Base-by-base conservation (phyloP, 1,284 basidiomycete genomes). In the Mycocalia duriaeana region DNA sequence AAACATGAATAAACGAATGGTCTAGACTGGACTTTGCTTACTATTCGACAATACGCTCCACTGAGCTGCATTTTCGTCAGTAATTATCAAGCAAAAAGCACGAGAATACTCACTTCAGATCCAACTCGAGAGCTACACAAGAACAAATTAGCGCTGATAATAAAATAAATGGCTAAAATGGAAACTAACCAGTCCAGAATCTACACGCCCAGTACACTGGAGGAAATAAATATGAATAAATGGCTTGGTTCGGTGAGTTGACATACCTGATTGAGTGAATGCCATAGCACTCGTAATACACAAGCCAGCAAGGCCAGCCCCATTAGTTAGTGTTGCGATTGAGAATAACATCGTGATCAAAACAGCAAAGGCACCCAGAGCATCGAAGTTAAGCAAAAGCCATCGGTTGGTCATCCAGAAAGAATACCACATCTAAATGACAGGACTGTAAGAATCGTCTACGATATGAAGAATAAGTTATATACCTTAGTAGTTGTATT, bases 31-130 rank as follows among this genome's bases (percentile, higher is more conserved):
- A 43, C 6, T 11, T 25, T 25, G 20, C 66, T 52, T 49, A 70
- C 69, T 94, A 95, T 69, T 95, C 93, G 3, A 89, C 79, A 5
- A 94, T 77, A 49, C 93, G 84, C 65, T 96, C 94, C 5, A 95
- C 86, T 5, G 81, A 81, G 65, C 89, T 88, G 56, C 7, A 47
- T 9, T 42, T 26, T n/a, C n/a, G n/a, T n/a, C n/a, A n/a, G n/a
- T n/a, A n/a, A n/a, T n/a, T n/a, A n/a, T n/a, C n/a, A n/a, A n/a
- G n/a, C n/a, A n/a, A n/a, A n/a, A n/a, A n/a, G n/a, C n/a, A n/a
- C n/a, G n/a, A n/a, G n/a, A n/a, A n/a, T 16, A 66, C 78, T 6
- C 57, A 82, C 79, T 85, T 85, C 26, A 85, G 69, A 63, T 83
- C 80, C 46, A 85, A 65, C 57, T 85, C 82, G 20, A 88, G 69